Conservation (phyloP, 306 rosid species). For the Quercus agrifolia region DNA sequence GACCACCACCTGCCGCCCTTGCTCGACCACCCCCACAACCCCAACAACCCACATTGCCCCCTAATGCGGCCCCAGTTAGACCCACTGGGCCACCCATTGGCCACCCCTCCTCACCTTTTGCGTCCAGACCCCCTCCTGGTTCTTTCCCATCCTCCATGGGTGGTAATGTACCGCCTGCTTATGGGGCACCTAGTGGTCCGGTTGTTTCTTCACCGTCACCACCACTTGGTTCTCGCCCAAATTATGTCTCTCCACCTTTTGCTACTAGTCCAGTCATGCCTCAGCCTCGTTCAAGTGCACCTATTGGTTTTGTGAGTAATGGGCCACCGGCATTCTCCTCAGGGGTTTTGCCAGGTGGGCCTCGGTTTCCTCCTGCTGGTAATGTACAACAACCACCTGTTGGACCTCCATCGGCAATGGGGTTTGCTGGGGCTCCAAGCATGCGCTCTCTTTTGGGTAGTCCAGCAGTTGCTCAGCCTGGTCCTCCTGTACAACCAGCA, state of each 20-base stretch:
- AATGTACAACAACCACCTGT: conserved; percentile 37
- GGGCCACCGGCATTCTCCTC: conserved; percentile 68
- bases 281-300: conserved; percentile 38
- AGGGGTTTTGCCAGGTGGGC: conserved; percentile 47
- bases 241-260: conserved; percentile 42
- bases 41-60: conserved; percentile 39
- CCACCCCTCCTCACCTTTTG: conserved; percentile 40
- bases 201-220: conserved; percentile 29
- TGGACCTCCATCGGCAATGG: conserved; percentile 57
- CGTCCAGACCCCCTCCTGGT: conserved; percentile 53
- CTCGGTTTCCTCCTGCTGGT: conserved; percentile 53
- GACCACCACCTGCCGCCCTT: conserved; percentile 56
- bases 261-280: conserved; percentile 30
- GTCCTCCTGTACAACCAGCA: conserved; percentile 50
- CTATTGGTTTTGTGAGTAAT: conserved; percentile 59
- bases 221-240: conserved; percentile 47
- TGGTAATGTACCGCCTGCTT: conserved; percentile 31
- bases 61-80: conserved; percentile 30
- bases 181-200: conserved; percentile 44
- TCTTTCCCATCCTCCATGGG: conserved; percentile 37
- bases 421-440: conserved; percentile 26
- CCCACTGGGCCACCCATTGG: conserved; percentile 44
- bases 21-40: conserved; percentile 55
- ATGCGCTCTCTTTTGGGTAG: conserved; percentile 35
- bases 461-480: conserved; percentile 41